phyloP scores from a whole-genome alignment of 257 asterid species.

The Prunella vulgaris region DNA sequence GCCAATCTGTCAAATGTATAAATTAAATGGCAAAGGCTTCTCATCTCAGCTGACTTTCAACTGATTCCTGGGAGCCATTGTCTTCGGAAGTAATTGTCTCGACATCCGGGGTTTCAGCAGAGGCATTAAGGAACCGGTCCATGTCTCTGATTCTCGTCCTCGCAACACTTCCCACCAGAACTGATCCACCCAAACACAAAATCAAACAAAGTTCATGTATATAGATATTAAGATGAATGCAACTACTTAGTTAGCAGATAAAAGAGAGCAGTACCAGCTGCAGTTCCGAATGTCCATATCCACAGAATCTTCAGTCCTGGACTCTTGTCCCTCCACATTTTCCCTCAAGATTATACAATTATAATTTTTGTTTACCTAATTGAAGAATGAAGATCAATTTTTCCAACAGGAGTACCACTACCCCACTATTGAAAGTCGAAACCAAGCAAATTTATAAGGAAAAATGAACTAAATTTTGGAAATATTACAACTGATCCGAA shows the following conservation, averaged over 20 bases:
- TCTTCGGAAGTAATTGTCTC: constrained; percentile 8
- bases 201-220: not conserved
- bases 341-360: no score
- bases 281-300: constrained; percentile 87
- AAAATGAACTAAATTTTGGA: no score
- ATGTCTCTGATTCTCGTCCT: constrained; percentile 60
- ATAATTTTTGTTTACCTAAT: no score
- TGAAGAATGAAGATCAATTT: no score
- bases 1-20: accelerated
- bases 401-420: no score
- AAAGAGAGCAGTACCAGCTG: constrained; percentile 45
- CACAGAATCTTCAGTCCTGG: constrained; percentile 89
- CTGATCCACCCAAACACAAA: constrained; percentile 20
- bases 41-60: constrained; percentile 15
- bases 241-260: no score
- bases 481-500: no score
- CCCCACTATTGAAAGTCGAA: no score
- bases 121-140: constrained; percentile 45
- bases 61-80: not conserved
- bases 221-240: no score
- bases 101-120: constrained; percentile 14
- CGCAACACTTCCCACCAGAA: constrained; percentile 54
- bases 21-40: constrained; percentile 2
- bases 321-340: constrained; percentile 73
- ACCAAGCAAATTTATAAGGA: no score